Base-by-base conservation (phyloP, 1,284 basidiomycete species). In the Leucoagaricus sp. region DNA sequence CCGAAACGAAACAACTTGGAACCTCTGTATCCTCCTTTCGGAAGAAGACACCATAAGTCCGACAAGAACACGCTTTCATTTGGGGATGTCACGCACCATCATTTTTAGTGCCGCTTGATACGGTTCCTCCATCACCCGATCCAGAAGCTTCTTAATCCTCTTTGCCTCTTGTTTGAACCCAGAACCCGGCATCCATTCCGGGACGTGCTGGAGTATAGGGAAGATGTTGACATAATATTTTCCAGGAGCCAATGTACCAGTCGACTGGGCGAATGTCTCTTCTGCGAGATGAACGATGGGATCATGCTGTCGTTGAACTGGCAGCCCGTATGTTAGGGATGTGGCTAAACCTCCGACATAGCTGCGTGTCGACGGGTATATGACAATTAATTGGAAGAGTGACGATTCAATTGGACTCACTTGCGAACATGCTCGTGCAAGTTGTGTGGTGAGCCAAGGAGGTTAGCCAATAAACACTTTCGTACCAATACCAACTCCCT, bases 281-380 rank as follows among this genome's bases (percentile, higher is more conserved):
- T 61, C 60, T 7, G 55, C 46, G 13, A 53, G 38, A 13, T 33
- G 36, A 31, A 59, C 48, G 13, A 51, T 50, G 1, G 52, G 52
- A 34, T 61, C 60, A 44, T 52, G 26, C 5, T 36, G 26, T 6
- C 28, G 41, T 26, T 28, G 28, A 10, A 61, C 48, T 12, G 55
- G 41, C 9, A 61, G 44, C 1, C 60, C 60, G 26, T 59, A 61
- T 2, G 55, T 49, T 15, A 55, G 55, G 21, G 50, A 49, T 12
- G 53, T 40, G 1, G 56, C 49, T 3, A 54, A 50, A 3, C 52
- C 56, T 1, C 53, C 47, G 8, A 62, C 40, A 28, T 59, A 61
- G 19, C 45, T 38, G 12, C 12, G 6, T 33, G 31, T 33, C 6
- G 12, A 12, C 6, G 31, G 31, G 31, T 33, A 6, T 12, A 33